A percentile compares a stretch with the other conserved stretches of the same genome.
phyloP scores from a whole-genome alignment of 306 rosid species.

The Fragaria iinumae region DNA sequence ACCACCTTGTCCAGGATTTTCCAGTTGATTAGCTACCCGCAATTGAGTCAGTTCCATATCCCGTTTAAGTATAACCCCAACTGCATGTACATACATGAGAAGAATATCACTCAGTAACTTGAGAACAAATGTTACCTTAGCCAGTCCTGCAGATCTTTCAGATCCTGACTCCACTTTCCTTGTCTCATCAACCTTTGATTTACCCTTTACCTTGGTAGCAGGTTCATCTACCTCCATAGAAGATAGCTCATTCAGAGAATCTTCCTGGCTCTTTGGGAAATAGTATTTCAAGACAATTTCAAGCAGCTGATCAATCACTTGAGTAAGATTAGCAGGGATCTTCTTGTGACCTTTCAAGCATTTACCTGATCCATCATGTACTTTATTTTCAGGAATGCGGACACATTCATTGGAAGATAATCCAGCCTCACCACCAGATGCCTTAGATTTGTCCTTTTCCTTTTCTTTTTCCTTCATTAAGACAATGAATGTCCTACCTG shows the following conservation, averaged over 20 bases:
- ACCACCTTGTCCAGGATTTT: conserved; percentile 63
- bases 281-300: conserved; percentile 89
- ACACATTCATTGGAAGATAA: conserved; percentile 70
- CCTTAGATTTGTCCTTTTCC: conserved; percentile 81
- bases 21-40: conserved; percentile 68
- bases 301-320: conserved; percentile 94
- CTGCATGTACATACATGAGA: conserved; percentile 92
- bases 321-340: conserved; percentile 86
- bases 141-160: conserved; percentile 85
- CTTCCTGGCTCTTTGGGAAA: conserved; percentile 49
- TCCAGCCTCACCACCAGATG: conserved; percentile 61
- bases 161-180: conserved; percentile 60
- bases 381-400: conserved; percentile 76
- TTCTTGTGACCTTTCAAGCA: conserved; percentile 82
- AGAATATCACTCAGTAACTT: conserved; percentile 92
- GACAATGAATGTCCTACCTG: conserved; percentile 79
- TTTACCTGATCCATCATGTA: conserved; percentile 77
- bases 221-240: conserved; percentile 95
- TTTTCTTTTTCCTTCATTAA: conserved; percentile 80
- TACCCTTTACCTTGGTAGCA: conserved; percentile 84
- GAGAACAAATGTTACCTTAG: conserved; percentile 90
- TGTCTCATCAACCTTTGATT: conserved; percentile 81
- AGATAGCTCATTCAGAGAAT: conserved; percentile 43
- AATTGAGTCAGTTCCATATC: conserved; percentile 87
- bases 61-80: conserved; percentile 85